Percentiles rank a stretch among this genome's conserved stretches.
phyloP scores from a whole-genome alignment of 148 eudicot genomes.

The Selenicereus undatus region DNA sequence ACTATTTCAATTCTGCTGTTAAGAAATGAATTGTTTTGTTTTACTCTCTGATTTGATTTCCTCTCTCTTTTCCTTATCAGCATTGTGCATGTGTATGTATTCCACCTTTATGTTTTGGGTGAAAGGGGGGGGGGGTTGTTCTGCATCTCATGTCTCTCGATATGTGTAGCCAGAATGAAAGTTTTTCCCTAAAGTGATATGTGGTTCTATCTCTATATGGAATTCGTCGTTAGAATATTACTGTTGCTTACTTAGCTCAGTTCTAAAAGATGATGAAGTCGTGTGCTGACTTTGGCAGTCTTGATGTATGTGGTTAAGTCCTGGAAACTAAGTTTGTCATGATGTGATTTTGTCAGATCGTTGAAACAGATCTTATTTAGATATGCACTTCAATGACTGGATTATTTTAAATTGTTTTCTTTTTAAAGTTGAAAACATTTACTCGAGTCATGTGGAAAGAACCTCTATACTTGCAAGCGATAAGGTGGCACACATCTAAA shows the following conservation, averaged over 20 bases:
- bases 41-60: not conserved
- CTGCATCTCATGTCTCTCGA: not conserved
- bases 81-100: not conserved
- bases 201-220: not conserved
- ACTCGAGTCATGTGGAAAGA: not conserved
- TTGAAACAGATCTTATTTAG: slow-evolving; percentile 5
- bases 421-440: not conserved
- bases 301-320: not conserved
- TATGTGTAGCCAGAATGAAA: not conserved
- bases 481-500: not conserved
- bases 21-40: slow-evolving; percentile 4
- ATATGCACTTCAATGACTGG: not conserved
- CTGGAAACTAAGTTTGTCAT: not conserved
- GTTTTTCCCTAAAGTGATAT: not conserved
- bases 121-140: not conserved
- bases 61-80: not conserved
- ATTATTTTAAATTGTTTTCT: not conserved
- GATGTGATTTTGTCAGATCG: not conserved
- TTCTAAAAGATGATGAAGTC: slow-evolving; percentile 1
- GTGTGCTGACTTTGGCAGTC: too few species aligned
- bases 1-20: slow-evolving; percentile 3
- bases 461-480: not conserved
- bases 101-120: not conserved
- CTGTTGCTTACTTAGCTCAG: not conserved
- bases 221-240: not conserved